Evolutionary conservation across 257 asterid genomes (phyloP), one percentile per base, ranked within the genome.

Genomic region (Cynanchum wilfordii): DNA sequence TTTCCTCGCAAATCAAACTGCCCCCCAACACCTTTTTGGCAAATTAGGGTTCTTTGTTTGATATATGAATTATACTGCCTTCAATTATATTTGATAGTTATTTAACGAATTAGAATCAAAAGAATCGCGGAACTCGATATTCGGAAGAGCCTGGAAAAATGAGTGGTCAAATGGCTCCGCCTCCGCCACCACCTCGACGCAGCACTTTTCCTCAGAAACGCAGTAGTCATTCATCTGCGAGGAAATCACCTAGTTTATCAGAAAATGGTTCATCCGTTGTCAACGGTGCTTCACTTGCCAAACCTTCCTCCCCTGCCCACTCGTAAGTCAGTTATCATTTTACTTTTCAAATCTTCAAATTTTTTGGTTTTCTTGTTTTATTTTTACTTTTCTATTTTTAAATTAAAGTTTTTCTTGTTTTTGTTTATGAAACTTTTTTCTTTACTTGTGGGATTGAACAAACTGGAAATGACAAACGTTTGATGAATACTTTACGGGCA

Each of bases 301-400:
- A 84, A 75, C 85, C 92, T 29, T 10, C 82, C 50, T 89, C 96
- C 57, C 92, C 89, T 72, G 68, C 85, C 22, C 74, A 78, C 76
- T 80, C 88, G 96, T 89, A 78, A 81, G 89, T 66, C 77, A 57
- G 20, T 25, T 24, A 8, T 68, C 68, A 20, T 51, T 17, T 49
- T 62, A 9, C 59, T 40, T 27, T 62, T 56, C 45, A 40, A 40
- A 40, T 2, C 5, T 5, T 40, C 10, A 5, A 40, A 5, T 4
- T 40, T 5, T 40, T 6, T 5, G 5, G 5, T 40, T 25, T 8
- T 19, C 67, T 56, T 17, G 36, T 19, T 11, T 70, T 27, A 17
- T 29, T 50, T 16, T 49, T 66, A 22, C 58, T 38, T 27, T 62
- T 66, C 16, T 24, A 1, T 68, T 70, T 22, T 40, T 0, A 40